A percentile compares a stretch with the other conserved stretches of the same genome.
These are phyloP conservation scores for Acanthamoeba castellanii DNA, from an alignment of 208 protist species.

Conservation along the genomic window DNA sequence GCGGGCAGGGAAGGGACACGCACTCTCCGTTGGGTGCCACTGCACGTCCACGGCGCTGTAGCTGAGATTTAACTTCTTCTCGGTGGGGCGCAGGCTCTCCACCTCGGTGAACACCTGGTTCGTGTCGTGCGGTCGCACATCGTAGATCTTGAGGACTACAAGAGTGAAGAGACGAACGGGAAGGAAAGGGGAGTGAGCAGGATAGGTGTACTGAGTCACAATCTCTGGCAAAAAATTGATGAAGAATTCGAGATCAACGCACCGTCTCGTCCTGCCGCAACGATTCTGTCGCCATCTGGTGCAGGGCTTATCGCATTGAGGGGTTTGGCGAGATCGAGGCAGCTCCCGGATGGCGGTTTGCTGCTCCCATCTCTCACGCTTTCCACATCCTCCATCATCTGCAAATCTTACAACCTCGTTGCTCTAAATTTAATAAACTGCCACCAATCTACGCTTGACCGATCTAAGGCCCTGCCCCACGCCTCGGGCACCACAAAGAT, in stretches of 20 bases:
- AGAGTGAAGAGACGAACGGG: not conserved
- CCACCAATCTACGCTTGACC: not conserved
- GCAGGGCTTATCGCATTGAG: conserved; percentile 83
- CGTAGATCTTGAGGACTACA: conserved; percentile 80
- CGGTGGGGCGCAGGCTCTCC: conserved; percentile 57
- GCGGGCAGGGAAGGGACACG: not conserved
- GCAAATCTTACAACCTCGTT: not conserved
- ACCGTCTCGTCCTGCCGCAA: conserved; percentile 87
- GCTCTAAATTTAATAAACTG: not conserved
- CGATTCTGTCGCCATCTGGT: conserved; percentile 79
- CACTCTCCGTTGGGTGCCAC: conserved; percentile 82
- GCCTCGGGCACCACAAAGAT: no score
- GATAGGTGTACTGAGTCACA: not conserved
- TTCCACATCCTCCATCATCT: conserved; percentile 13
- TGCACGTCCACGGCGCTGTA: conserved; percentile 80
- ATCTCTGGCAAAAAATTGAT: not conserved
- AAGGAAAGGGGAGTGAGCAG: not conserved
- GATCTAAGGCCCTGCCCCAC: no score
- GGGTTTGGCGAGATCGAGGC: conserved; percentile 79
- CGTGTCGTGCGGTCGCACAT: conserved; percentile 43
- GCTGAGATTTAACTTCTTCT: conserved; percentile 77
- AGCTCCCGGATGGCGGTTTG: conserved; percentile 8
- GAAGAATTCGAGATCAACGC: not conserved
- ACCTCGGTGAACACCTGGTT: conserved; percentile 66
- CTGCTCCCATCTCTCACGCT: not conserved